These are phyloP conservation scores for Geosiphon pyriformis DNA, from an alignment of 192 early-diverging fungal genomes.

Conservation along the genomic window DNA sequence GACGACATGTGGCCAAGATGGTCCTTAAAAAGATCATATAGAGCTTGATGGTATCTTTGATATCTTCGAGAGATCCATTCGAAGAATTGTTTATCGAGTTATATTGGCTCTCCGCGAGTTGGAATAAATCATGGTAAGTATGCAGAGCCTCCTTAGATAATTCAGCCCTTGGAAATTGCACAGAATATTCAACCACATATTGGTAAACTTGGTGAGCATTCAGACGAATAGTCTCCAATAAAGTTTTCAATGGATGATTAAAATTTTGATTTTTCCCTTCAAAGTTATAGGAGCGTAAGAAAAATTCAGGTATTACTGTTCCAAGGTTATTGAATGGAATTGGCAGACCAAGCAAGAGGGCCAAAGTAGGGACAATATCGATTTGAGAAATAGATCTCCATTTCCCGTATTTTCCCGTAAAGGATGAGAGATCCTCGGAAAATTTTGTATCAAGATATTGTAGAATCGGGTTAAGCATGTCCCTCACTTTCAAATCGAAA, in stretches of 20 bases:
- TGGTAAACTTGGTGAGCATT: slow-evolving; percentile 67
- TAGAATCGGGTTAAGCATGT: slow-evolving; percentile 20
- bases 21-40: slow-evolving; percentile 50
- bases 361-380: slow-evolving; percentile 83
- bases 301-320: slow-evolving; percentile 78
- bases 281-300: slow-evolving; percentile 38
- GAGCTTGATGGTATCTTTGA: slow-evolving; percentile 26
- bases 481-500: neutral
- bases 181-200: slow-evolving; percentile 57
- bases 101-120: slow-evolving; percentile 29
- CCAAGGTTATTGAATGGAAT: slow-evolving; percentile 95
- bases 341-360: slow-evolving; percentile 73
- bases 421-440: neutral
- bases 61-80: slow-evolving; percentile 7
- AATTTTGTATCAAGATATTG: slow-evolving; percentile 30
- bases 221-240: slow-evolving; percentile 49
- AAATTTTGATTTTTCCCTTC: neutral
- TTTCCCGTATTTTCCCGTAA: slow-evolving; percentile 20
- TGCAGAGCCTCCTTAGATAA: slow-evolving; percentile 42
- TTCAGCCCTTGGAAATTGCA: slow-evolving; percentile 45
- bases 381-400: slow-evolving; percentile 84
- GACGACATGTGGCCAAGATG: slow-evolving; percentile 66
- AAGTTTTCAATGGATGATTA: slow-evolving; percentile 28
- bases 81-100: slow-evolving; percentile 21
- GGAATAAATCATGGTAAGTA: slow-evolving; percentile 28